phyloP scores from a whole-genome alignment of 305 asterid species.

The Fraxinus floribunda region DNA sequence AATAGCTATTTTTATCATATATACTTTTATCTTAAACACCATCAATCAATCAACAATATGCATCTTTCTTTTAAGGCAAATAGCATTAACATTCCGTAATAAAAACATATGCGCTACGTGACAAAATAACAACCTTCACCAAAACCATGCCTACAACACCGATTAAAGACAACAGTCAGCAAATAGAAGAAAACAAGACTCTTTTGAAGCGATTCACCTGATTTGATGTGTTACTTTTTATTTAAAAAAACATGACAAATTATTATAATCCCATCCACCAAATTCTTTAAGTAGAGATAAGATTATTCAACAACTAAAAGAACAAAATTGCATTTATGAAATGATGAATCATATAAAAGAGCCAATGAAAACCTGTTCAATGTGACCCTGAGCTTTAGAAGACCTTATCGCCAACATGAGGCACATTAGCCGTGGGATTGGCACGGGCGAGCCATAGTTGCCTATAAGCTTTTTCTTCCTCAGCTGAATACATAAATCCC shows the following conservation, averaged over 20 bases:
- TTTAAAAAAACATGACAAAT: background rate
- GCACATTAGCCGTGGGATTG: slow-evolving; percentile 30
- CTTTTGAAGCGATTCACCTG: too few relatives aligned
- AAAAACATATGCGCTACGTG: background rate
- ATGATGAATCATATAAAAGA: background rate
- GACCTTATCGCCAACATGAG: slow-evolving; percentile 20
- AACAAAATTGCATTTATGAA: background rate
- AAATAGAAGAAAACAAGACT: background rate
- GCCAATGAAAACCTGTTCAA: slow-evolving; percentile 24
- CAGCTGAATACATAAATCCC: background rate
- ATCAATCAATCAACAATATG: background rate
- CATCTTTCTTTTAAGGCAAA: background rate
- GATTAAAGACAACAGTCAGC: background rate
- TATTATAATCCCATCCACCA: background rate
- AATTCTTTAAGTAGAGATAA: background rate
- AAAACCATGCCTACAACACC: background rate
- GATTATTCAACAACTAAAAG: background rate
- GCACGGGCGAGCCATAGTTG: slow-evolving; percentile 35
- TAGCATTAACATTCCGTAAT: background rate
- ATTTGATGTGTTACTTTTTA: background rate
- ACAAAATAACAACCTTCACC: background rate
- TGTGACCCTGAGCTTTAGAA: slow-evolving; percentile 34
- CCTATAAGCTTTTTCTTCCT: background rate
- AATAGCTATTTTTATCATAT: background rate
- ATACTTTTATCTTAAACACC: background rate